A percentile compares a stretch with the other conserved stretches of the same genome.
Conservation (phyloP, 768 basidiomycete genomes). For the Phallus indusiatus region DNA sequence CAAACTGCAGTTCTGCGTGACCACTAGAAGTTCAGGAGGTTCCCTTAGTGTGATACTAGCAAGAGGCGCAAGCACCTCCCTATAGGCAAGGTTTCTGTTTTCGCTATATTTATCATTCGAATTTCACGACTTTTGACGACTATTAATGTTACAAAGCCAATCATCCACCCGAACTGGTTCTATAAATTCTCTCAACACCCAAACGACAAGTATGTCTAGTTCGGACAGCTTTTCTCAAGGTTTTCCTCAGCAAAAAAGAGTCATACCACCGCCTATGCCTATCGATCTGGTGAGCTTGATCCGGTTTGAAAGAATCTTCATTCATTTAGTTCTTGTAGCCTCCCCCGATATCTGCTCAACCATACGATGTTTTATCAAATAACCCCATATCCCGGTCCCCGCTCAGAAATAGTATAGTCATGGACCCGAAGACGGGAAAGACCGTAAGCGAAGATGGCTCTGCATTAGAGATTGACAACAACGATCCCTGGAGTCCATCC, state of each 20-base stretch:
- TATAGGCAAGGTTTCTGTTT: background rate
- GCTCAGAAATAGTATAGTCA: conserved; percentile 52
- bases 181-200: background rate
- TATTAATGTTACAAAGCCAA: background rate
- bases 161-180: background rate
- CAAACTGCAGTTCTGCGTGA: background rate
- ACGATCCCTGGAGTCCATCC: conserved; percentile 22
- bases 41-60: background rate
- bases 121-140: background rate
- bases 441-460: conserved; percentile 22
- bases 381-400: conserved; percentile 61
- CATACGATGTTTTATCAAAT: background rate
- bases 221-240: background rate
- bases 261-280: conserved; percentile 5
- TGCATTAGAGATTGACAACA: conserved; percentile 29
- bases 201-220: background rate
- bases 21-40: background rate
- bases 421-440: conserved; percentile 44
- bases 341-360: background rate
- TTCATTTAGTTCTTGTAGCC: background rate
- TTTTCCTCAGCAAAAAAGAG: background rate
- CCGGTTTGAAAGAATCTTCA: background rate
- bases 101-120: background rate
- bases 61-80: background rate
- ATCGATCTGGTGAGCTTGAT: conserved; percentile 3